Conservation (phyloP, 305 asterid genomes). For the Solanum hybrid region DNA sequence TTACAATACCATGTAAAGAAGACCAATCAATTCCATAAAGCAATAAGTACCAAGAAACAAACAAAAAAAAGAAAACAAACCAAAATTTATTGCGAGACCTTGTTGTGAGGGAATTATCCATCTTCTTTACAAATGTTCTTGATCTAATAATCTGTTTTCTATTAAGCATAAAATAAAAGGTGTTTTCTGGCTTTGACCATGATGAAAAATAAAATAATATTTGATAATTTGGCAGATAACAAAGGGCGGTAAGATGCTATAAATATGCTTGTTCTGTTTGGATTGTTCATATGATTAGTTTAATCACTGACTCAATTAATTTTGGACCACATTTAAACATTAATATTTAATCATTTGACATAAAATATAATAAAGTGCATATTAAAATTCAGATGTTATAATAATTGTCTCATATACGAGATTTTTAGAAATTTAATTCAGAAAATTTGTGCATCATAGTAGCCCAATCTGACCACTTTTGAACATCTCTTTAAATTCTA, state of each 20-base stretch:
- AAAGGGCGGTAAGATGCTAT: constrained; percentile 6
- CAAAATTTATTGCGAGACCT: constrained; percentile 42
- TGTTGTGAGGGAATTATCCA: constrained; percentile 21
- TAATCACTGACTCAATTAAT: neutral
- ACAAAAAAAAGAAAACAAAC: constrained; percentile 37
- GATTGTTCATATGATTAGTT: neutral
- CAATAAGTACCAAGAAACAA: constrained; percentile 58
- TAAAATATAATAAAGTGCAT: neutral
- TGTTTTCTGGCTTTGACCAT: neutral
- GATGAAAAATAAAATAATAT: neutral
- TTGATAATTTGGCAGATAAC: neutral
- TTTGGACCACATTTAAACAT: neutral
- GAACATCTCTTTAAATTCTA: neutral
- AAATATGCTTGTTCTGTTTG: neutral
- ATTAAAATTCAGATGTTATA: neutral
- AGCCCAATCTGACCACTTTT: neutral
- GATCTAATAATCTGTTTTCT: neutral
- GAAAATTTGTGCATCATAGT: neutral
- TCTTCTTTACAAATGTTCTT: neutral
- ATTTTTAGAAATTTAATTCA: neutral
- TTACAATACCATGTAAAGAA: constrained; percentile 30
- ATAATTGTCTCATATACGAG: neutral
- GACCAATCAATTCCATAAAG: constrained; percentile 56
- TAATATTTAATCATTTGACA: neutral
- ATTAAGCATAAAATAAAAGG: neutral